A percentile compares a stretch with the other conserved stretches of the same genome.
Evolutionary conservation across 129 eudicot genomes (phyloP).

Genomic region (Glebionis coronaria): DNA sequence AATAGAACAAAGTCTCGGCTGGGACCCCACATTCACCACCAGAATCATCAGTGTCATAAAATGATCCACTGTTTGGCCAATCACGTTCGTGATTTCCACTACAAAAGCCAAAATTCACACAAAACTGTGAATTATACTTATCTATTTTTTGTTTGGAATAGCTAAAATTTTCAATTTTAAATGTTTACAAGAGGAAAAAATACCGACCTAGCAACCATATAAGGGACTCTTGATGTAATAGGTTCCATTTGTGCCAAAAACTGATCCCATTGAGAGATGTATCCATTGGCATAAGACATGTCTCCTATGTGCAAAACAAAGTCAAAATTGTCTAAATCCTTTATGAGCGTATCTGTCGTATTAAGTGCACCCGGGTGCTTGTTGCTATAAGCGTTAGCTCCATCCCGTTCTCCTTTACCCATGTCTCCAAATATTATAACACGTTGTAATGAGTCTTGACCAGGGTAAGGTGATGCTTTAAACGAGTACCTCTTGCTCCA

Average conservation of each 20-base stretch:
- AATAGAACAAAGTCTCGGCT: constrained; percentile 77
- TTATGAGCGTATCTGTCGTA: constrained; percentile 60
- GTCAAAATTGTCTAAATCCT: constrained; percentile 60
- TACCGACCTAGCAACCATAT: constrained; percentile 80
- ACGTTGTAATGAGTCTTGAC: constrained; percentile 74
- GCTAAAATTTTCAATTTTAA: background rate
- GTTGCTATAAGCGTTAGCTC: constrained; percentile 65
- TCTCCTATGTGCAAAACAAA: constrained; percentile 74
- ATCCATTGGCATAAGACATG: constrained; percentile 64
- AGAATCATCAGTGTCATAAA: constrained; percentile 58
- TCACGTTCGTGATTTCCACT: constrained; percentile 97
- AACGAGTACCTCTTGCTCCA: constrained; percentile 63
- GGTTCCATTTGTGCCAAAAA: constrained; percentile 71
- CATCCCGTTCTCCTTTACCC: constrained; percentile 92
- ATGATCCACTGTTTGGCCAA: constrained; percentile 79
- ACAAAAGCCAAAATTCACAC: constrained; percentile 15
- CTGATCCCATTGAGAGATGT: constrained; percentile 84
- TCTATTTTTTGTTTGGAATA: background rate
- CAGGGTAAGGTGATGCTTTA: constrained; percentile 76
- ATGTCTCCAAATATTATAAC: constrained; percentile 70
- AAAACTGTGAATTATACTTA: background rate
- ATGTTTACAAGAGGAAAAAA: background rate
- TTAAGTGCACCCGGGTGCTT: constrained; percentile 79
- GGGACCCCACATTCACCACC: constrained; percentile 98
- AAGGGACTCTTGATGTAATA: constrained; percentile 60